Evolutionary conservation across 306 rosid species (phyloP).

Genomic region (Hylodesmum podocarpum): DNA sequence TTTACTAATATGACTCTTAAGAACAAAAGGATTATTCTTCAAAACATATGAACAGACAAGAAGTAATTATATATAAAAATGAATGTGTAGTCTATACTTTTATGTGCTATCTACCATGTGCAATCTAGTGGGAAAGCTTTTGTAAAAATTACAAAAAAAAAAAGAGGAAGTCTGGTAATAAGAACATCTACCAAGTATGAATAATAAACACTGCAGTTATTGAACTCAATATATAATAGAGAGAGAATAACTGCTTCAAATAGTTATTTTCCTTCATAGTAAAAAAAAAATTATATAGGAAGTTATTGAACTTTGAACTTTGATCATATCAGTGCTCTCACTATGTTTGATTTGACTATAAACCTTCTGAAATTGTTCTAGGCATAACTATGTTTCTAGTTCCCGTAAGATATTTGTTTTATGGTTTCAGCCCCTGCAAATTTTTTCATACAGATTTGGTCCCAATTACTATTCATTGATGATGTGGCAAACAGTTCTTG

Average conservation of each 20-base stretch:
- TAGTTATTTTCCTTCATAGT: neutral
- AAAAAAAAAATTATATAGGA: neutral
- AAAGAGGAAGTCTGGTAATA: neutral
- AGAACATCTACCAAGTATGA: neutral
- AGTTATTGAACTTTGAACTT: neutral
- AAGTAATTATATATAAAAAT: neutral
- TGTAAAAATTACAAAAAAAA: neutral
- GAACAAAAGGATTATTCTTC: constrained; percentile 13
- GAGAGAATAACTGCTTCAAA: neutral
- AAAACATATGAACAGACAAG: neutral
- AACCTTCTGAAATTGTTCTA: neutral
- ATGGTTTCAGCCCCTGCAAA: no score
- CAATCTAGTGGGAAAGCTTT: neutral
- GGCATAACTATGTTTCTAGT: no score
- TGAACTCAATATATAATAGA: neutral
- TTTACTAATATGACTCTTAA: neutral
- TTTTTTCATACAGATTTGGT: no score
- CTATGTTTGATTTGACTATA: neutral
- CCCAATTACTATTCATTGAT: no score
- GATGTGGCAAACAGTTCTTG: no score
- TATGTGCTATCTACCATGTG: neutral
- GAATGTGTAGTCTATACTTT: neutral
- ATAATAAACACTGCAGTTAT: neutral
- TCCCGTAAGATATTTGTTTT: no score
- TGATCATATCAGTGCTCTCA: neutral